Evolutionary conservation across 2,329 filamentous ascomycete genomes (phyloP).

Genomic region (Massarina eburnea): DNA sequence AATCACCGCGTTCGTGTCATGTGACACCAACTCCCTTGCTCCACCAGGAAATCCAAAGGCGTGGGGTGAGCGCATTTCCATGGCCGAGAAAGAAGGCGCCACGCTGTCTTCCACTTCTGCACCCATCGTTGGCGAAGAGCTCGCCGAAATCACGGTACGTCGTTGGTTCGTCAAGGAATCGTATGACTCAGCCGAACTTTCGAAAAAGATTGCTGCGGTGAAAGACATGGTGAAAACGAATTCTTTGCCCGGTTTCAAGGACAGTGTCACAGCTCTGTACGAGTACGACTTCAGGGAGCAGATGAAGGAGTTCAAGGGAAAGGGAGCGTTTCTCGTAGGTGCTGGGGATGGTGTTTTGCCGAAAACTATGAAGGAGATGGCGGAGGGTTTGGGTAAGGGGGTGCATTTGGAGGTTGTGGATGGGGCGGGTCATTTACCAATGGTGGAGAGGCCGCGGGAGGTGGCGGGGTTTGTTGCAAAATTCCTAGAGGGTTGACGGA

Average conservation of each 20-base stretch:
- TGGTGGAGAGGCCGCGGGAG: constrained; percentile 72
- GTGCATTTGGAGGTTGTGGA: constrained; percentile 67
- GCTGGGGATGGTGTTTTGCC: constrained; percentile 74
- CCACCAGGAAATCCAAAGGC: constrained; percentile 74
- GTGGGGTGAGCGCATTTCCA: constrained; percentile 74
- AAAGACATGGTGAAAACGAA: constrained; percentile 71
- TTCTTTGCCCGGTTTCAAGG: constrained; percentile 67
- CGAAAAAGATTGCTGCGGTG: constrained; percentile 60
- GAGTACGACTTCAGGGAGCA: constrained; percentile 66
- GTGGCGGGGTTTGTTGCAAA: constrained; percentile 66
- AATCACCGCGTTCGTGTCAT: constrained; percentile 66
- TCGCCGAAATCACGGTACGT: constrained; percentile 71
- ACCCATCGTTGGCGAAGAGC: constrained; percentile 60
- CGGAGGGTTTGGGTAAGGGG: constrained; percentile 45
- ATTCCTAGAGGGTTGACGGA: constrained; percentile 45
- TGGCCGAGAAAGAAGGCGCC: constrained; percentile 62
- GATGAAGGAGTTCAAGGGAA: constrained; percentile 58
- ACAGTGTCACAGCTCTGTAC: constrained; percentile 70
- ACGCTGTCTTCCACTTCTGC: constrained; percentile 37
- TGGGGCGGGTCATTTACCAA: constrained; percentile 76
- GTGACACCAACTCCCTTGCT: constrained; percentile 75
- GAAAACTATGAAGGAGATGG: constrained; percentile 78
- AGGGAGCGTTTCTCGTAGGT: constrained; percentile 71
- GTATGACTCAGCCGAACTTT: constrained; percentile 56
- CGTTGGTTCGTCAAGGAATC: constrained; percentile 70